These are phyloP conservation scores for Fusarium kyushuense DNA, from an alignment of 2,329 filamentous ascomycete species.

Conservation along the genomic window DNA sequence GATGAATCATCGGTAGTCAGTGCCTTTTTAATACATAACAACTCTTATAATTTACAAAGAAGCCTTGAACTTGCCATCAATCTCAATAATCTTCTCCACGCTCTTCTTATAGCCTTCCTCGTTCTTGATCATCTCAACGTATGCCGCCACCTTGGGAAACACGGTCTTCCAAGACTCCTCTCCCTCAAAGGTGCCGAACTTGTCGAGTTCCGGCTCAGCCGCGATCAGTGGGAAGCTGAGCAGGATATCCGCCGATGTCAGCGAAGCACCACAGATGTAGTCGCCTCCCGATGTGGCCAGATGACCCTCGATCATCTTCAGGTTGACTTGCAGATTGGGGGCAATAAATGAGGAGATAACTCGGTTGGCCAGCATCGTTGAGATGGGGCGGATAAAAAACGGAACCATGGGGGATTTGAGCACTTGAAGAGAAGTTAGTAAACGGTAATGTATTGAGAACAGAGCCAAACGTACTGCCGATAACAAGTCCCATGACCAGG, in stretches of 20 bases:
- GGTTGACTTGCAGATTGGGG: constrained; percentile 62
- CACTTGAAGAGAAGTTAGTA: constrained; percentile 45
- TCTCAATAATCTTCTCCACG: constrained; percentile 61
- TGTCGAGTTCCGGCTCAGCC: constrained; percentile 55
- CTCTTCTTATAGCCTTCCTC: constrained; percentile 63
- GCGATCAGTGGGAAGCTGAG: constrained; percentile 66
- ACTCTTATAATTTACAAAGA: constrained; percentile 14
- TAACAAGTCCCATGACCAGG: constrained; percentile 73
- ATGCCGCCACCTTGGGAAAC: constrained; percentile 61
- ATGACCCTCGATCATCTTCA: constrained; percentile 63
- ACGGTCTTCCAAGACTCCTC: constrained; percentile 55
- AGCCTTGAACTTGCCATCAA: constrained; percentile 57
- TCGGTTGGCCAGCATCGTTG: constrained; percentile 58
- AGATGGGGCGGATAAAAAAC: constrained; percentile 66
- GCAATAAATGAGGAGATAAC: constrained; percentile 57
- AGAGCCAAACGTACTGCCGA: constrained; percentile 57
- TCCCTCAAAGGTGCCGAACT: constrained; percentile 57
- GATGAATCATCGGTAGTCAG: background rate
- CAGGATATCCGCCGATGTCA: constrained; percentile 66
- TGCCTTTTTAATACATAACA: background rate
- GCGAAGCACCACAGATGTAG: constrained; percentile 63
- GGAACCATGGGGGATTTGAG: constrained; percentile 62
- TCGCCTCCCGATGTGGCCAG: constrained; percentile 59
- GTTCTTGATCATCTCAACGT: constrained; percentile 59
- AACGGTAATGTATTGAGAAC: too few relatives aligned